These are phyloP conservation scores for Gracilaria gracilis DNA, from an alignment of 23 red algal species.

Conservation along the genomic window DNA sequence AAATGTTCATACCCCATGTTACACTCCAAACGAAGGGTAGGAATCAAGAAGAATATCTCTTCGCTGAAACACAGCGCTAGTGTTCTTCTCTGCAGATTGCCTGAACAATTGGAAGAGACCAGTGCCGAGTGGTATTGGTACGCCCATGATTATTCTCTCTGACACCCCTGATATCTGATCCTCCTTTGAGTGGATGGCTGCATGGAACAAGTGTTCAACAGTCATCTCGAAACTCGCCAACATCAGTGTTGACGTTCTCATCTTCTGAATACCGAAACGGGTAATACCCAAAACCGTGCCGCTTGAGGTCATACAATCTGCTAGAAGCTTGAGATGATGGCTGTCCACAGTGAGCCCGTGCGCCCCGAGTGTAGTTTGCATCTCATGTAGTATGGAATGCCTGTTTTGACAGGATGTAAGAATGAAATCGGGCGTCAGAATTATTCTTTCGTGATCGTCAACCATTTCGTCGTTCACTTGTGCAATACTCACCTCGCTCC, in stretches of 20 bases:
- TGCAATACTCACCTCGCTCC: constrained; percentile 61
- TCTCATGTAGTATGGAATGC: constrained; percentile 83
- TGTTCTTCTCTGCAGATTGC: constrained; percentile 19
- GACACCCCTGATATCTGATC: constrained; percentile 93
- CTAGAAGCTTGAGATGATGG: constrained; percentile 92
- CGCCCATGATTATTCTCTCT: constrained; percentile 97
- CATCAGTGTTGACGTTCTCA: constrained; percentile 96
- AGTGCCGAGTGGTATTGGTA: constrained; percentile 93
- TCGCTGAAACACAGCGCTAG: constrained; percentile 2
- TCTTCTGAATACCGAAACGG: constrained; percentile 96
- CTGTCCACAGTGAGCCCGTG: constrained; percentile 92
- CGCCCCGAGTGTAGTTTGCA: constrained; percentile 83
- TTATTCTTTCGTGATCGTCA: not conserved
- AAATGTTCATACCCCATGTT: not conserved
- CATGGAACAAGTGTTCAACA: constrained; percentile 99
- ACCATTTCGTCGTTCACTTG: not conserved
- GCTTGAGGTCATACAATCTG: constrained; percentile 94
- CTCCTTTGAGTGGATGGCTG: constrained; percentile 82
- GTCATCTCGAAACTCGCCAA: constrained; percentile 99
- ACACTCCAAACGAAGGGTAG: not conserved
- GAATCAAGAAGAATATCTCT: constrained; percentile 46
- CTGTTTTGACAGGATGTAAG: not conserved
- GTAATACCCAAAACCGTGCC: constrained; percentile 86
- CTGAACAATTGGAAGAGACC: constrained; percentile 85
- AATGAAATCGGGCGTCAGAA: not conserved